These are phyloP conservation scores for Mycena olivaceomarginata DNA, from an alignment of 768 basidiomycete species.

Conservation along the genomic window DNA sequence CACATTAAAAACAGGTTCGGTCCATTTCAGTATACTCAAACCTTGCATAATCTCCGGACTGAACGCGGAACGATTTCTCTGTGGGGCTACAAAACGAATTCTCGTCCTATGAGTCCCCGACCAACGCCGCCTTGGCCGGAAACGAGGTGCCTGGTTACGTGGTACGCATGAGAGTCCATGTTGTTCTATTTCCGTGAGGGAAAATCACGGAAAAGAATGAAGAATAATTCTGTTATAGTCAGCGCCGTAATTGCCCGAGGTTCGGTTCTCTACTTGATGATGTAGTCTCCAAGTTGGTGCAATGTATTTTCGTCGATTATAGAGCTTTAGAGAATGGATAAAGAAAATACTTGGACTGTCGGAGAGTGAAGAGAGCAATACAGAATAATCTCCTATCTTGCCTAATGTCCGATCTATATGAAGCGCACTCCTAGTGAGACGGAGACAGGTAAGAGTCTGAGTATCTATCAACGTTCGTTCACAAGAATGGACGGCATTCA, in stretches of 20 bases:
- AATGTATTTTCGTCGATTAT: background rate
- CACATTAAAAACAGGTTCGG: background rate
- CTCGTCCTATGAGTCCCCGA: background rate
- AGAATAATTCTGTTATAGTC: background rate
- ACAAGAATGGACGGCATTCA: background rate
- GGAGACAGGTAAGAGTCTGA: background rate
- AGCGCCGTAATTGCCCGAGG: background rate
- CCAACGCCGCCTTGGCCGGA: background rate
- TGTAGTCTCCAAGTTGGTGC: background rate
- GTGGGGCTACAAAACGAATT: slow-evolving; percentile 4
- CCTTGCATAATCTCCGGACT: slow-evolving; percentile 5
- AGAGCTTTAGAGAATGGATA: background rate
- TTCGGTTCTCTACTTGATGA: background rate
- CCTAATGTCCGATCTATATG: background rate
- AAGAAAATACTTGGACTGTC: background rate
- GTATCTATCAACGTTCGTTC: background rate
- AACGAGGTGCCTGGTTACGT: slow-evolving; percentile 1
- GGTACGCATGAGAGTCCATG: background rate
- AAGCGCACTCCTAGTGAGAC: background rate
- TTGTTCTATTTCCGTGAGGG: background rate
- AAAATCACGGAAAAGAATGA: background rate
- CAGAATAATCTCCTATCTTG: background rate
- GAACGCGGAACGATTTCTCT: slow-evolving; percentile 2
- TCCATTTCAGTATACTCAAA: background rate
- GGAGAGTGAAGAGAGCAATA: background rate